Evolutionary conservation across 2,329 filamentous ascomycete genomes (phyloP).

Genomic region (Immersiporthe knoxdaviesiana): DNA sequence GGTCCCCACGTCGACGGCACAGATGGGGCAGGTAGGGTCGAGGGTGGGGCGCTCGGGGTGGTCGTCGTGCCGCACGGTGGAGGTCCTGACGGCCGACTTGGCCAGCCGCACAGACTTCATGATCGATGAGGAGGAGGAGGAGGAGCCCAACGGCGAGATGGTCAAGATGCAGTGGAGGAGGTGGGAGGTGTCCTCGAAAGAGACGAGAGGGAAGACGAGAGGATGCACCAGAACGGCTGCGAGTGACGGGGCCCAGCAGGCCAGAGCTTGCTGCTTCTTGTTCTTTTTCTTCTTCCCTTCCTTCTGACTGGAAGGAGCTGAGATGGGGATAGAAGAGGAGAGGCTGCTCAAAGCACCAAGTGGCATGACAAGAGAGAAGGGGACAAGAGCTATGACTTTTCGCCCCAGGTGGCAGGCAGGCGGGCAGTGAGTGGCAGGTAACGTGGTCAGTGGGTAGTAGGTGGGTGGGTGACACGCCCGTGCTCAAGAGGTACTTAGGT

Average conservation of each 20-base stretch:
- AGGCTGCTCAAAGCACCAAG: conserved; percentile 18
- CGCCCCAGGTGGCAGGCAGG: neutral
- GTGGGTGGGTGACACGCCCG: neutral
- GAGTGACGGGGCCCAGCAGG: conserved; percentile 11
- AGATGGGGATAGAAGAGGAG: conserved; percentile 2
- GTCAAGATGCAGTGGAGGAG: conserved; percentile 17
- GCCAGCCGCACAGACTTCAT: conserved; percentile 25
- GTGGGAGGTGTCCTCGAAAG: conserved; percentile 16
- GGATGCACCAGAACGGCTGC: conserved; percentile 23
- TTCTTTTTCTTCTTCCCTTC: too few relatives aligned
- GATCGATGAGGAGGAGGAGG: too few relatives aligned
- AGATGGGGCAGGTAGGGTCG: conserved; percentile 29
- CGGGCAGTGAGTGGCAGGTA: conserved; percentile 8
- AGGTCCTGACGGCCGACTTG: conserved; percentile 27
- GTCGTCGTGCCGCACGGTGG: conserved; percentile 26
- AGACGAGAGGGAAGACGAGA: conserved; percentile 21
- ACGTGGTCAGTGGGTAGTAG: neutral
- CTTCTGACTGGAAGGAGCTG: conserved; percentile 7
- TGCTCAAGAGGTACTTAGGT: conserved; percentile 1
- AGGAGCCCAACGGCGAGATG: neutral
- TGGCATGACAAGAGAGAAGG: conserved; percentile 12
- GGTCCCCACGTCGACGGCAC: conserved; percentile 29
- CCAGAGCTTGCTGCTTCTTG: conserved; percentile 2
- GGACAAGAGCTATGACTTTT: neutral
- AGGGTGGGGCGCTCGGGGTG: conserved; percentile 17